phyloP scores from a whole-genome alignment of 352 stramenopile species.

The Globisporangium cederbergense region DNA sequence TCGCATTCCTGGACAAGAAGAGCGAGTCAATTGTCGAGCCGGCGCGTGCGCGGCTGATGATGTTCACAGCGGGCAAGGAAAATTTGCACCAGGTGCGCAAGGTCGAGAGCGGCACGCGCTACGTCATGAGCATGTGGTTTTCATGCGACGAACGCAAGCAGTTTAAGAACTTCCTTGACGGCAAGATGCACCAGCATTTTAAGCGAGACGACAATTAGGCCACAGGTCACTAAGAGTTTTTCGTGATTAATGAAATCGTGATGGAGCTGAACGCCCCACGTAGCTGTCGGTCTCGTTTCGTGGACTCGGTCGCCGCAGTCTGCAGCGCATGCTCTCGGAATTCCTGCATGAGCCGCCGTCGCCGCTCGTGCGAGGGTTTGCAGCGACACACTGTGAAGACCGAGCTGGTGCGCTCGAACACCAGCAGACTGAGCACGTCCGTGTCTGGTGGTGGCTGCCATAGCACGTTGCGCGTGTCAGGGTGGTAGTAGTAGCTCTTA shows the following conservation, averaged over 20 bases:
- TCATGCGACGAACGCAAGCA: conserved; percentile 83
- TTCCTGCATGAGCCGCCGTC: conserved; percentile 48
- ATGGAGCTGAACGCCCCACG: conserved; percentile 51
- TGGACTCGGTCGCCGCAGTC: conserved; percentile 29
- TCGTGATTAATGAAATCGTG: conserved; percentile 34
- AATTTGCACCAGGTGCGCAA: conserved; percentile 86
- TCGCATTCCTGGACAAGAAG: conserved; percentile 84
- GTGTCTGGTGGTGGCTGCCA: conserved; percentile 40
- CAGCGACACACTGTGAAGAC: conserved; percentile 54
- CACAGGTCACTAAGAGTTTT: conserved; percentile 9
- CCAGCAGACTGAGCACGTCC: conserved; percentile 33
- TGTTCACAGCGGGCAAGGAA: conserved; percentile 89
- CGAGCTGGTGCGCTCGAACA: conserved; percentile 61
- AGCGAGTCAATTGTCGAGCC: conserved; percentile 74
- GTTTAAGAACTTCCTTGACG: conserved; percentile 91
- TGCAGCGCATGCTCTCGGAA: conserved; percentile 45
- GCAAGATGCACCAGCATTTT: conserved; percentile 75
- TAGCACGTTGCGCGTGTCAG: conserved; percentile 30
- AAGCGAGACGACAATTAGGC: conserved; percentile 39
- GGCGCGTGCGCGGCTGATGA: conserved; percentile 72
- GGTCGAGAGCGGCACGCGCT: conserved; percentile 72
- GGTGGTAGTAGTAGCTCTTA: conserved; percentile 59
- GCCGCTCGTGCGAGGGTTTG: conserved; percentile 49
- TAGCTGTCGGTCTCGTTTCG: conserved; percentile 43
- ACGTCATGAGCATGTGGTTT: conserved; percentile 92